Evolutionary conservation across 257 asterid genomes (phyloP).

Genomic region (Leptodermis oblonga): DNA sequence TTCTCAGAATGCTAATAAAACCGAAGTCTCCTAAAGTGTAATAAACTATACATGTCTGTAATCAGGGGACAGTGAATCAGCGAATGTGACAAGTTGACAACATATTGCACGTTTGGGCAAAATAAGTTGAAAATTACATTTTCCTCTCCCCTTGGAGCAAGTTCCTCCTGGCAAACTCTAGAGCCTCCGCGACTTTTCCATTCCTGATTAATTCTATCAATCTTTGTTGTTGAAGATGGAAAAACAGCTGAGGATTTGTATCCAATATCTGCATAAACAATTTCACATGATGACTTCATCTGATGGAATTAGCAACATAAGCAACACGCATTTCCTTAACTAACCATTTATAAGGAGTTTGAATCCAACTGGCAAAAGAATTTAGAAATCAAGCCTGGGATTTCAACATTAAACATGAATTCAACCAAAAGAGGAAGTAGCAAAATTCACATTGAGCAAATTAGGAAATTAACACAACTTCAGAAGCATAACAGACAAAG

Average conservation of each 20-base stretch:
- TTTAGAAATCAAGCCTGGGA: not conserved
- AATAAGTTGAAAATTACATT: constrained; percentile 41
- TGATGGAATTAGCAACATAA: not conserved
- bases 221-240: constrained; percentile 90
- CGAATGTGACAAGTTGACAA: no score
- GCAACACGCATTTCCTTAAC: not conserved
- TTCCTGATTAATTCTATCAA: constrained; percentile 75
- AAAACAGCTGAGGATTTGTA: constrained; percentile 74
- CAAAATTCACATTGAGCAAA: not conserved
- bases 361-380: not conserved
- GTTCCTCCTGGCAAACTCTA: constrained; percentile 94
- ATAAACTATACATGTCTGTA: not conserved
- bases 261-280: constrained; percentile 68
- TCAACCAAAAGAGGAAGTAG: not conserved
- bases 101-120: not conserved
- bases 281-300: not conserved
- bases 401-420: not conserved
- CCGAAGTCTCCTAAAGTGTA: not conserved
- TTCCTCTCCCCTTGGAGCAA: constrained; percentile 93
- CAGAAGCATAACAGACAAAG: not conserved
- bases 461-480: not conserved
- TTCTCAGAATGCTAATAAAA: not conserved
- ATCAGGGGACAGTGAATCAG: no score
- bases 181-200: constrained; percentile 74
- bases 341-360: not conserved